phyloP scores from a whole-genome alignment of 139 green algal genomes.

The Picochlorum sp. region DNA sequence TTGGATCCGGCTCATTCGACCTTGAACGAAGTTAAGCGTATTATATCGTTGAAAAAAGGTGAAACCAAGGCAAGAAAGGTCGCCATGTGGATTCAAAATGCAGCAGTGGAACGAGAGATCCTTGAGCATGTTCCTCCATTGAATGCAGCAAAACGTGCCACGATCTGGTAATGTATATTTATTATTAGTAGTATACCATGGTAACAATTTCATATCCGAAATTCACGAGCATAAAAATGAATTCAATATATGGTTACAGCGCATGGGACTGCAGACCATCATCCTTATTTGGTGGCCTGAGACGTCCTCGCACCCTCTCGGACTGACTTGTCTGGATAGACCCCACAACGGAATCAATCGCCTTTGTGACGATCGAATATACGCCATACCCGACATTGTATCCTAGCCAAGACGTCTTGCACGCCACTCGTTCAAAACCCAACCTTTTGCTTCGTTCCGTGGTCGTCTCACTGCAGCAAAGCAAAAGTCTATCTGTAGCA shows the following conservation, averaged over 20 bases:
- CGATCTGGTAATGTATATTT: neutral
- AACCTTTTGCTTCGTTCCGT: neutral
- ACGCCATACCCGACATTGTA: constrained; percentile 8
- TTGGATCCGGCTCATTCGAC: constrained; percentile 38
- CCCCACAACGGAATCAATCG: neutral
- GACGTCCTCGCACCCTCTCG: neutral
- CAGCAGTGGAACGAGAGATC: constrained; percentile 15
- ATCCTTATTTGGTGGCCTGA: too few species aligned
- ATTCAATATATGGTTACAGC: neutral
- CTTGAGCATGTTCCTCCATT: constrained; percentile 19
- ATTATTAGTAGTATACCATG: neutral
- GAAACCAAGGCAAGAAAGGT: constrained; percentile 1
- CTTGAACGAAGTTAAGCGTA: constrained; percentile 27
- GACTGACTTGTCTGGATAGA: neutral
- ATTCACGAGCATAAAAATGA: neutral
- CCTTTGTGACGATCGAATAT: neutral
- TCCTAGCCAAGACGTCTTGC: constrained; percentile 9
- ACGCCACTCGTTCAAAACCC: constrained; percentile 1
- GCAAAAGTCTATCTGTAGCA: constrained; percentile 52
- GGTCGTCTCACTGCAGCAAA: neutral
- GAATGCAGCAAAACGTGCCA: constrained; percentile 1
- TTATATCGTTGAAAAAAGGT: constrained; percentile 16
- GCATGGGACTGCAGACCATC: neutral
- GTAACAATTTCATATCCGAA: neutral
- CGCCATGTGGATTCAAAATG: constrained; percentile 5